Evolutionary conservation across 2,329 filamentous ascomycete genomes (phyloP), one percentile per base, ranked within the genome.

Genomic region (Incumbomyces delicatus): DNA sequence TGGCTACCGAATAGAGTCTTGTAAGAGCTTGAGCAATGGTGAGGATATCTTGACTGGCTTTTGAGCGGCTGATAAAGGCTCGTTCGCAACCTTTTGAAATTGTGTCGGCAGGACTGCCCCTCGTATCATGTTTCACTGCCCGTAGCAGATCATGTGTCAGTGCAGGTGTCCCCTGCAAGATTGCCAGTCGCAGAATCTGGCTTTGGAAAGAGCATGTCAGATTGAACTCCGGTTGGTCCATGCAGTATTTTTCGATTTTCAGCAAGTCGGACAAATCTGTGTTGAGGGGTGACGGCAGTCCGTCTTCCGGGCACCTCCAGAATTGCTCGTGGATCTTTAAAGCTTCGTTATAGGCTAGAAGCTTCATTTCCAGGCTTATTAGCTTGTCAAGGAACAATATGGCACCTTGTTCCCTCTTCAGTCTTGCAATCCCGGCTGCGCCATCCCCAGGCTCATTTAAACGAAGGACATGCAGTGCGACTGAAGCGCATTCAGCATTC

Each of bases 41-140:
- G 46, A 70, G 66, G n/a, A 73, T 57, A 48, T 72, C 68, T 16
- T 65, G 53, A 11, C 66, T 66, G 20, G 65, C 65, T 47, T 68
- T 68, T 32, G 68, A 66, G 20, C 57, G 58, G 2, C 59, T 47
- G 5, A 70, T 45, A n/a, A 49, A 53, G 4, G 62, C 61, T 2
- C 58, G 53, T n/a, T 68, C 59, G 12, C 65, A 44, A 2, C 66
- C 68, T 16, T 57, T 56, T 41, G 63, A 30, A 33, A 70, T 68
- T 2, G 70, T 48, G 37, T 49, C 52, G 6, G 58, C 53, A 6
- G 66, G 62, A 18, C 50, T 56, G 41, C 65, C 67, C 6, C 44
- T 14, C 1, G 48, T 51, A 3, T 53, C 47, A 18, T 47, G 33
- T 14, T 42, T 30, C 11, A 57, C 37, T 13, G 52, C 48, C 7